Evolutionary conservation across 2,329 filamentous ascomycete species (phyloP).

Genomic region (Pseudogymnoascus sp.): DNA sequence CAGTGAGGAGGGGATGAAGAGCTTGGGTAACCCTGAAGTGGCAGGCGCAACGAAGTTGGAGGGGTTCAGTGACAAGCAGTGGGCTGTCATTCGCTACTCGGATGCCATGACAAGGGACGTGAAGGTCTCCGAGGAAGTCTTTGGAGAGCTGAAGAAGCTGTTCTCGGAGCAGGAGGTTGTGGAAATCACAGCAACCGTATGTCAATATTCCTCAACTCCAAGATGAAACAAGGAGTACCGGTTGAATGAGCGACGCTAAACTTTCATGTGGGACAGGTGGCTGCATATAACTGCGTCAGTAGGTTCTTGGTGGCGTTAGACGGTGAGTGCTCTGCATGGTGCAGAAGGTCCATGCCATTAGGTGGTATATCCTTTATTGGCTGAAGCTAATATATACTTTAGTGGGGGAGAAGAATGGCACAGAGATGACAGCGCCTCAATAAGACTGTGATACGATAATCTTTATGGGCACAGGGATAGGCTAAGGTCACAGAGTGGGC

Average conservation of each 20-base stretch:
- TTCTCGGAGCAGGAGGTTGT: constrained; percentile 69
- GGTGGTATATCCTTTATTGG: background rate
- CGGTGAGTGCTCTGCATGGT: constrained; percentile 41
- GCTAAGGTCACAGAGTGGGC: background rate
- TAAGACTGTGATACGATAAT: background rate
- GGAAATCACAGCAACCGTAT: constrained; percentile 65
- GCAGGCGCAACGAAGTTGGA: constrained; percentile 23
- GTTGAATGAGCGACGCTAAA: background rate
- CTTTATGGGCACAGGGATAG: background rate
- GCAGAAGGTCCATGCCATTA: background rate
- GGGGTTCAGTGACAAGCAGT: constrained; percentile 51
- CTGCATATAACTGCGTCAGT: constrained; percentile 79
- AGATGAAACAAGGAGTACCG: background rate
- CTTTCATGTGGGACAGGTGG: constrained; percentile 37
- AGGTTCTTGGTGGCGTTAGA: constrained; percentile 76
- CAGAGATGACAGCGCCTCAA: background rate
- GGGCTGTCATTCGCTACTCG: constrained; percentile 64
- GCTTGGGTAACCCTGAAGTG: constrained; percentile 23
- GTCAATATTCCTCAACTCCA: constrained; percentile 12
- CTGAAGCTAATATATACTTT: background rate
- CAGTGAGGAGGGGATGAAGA: constrained; percentile 24
- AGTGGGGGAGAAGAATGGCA: background rate
- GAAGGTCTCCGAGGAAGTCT: constrained; percentile 60
- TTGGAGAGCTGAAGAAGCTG: constrained; percentile 50
- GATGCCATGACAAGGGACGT: constrained; percentile 79